A percentile compares a stretch with the other conserved stretches of the same genome.
phyloP scores from a whole-genome alignment of 1,284 basidiomycete species.

The Lentinula novae-zelandiae region DNA sequence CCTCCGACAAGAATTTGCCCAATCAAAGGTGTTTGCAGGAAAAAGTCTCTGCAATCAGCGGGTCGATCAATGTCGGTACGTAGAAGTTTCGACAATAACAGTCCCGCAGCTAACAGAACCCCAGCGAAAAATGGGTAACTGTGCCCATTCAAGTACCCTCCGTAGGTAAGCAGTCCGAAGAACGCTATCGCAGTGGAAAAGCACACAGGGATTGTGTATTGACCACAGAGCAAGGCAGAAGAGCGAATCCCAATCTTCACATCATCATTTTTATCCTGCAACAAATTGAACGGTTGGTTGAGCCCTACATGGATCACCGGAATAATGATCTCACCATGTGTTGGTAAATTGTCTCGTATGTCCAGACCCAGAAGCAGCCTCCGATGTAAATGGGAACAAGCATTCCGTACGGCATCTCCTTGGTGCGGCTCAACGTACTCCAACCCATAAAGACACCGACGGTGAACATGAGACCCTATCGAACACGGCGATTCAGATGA shows the following conservation, averaged over 20 bases:
- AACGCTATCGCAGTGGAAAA: conserved; percentile 20
- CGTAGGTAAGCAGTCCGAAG: conserved; percentile 19
- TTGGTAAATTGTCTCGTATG: conserved; percentile 30
- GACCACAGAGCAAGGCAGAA: conserved; percentile 19
- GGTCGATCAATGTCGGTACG: conserved; percentile 19
- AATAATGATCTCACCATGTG: conserved; percentile 16
- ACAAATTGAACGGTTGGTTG: too few species aligned
- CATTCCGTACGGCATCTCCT: conserved; percentile 21
- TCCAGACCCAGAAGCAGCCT: conserved; percentile 25
- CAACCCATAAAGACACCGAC: conserved; percentile 31
- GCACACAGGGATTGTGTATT: conserved; percentile 22
- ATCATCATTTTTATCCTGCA: conserved; percentile 25
- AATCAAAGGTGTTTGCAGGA: conserved; percentile 18
- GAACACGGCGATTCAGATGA: not conserved
- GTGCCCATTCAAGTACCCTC: conserved; percentile 21
- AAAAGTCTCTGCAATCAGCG: conserved; percentile 17
- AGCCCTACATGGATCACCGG: not conserved
- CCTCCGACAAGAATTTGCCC: conserved; percentile 20
- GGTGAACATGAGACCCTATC: conserved; percentile 29
- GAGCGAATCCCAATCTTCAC: conserved; percentile 24
- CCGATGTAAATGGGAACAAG: conserved; percentile 24
- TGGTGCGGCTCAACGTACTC: conserved; percentile 22
- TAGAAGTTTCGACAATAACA: conserved; percentile 13
- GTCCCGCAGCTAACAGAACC: conserved; percentile 11
- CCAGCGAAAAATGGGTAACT: conserved; percentile 19